These are phyloP conservation scores for Boletus semigastroideus DNA, from an alignment of 1,284 basidiomycete genomes.

Conservation along the genomic window DNA sequence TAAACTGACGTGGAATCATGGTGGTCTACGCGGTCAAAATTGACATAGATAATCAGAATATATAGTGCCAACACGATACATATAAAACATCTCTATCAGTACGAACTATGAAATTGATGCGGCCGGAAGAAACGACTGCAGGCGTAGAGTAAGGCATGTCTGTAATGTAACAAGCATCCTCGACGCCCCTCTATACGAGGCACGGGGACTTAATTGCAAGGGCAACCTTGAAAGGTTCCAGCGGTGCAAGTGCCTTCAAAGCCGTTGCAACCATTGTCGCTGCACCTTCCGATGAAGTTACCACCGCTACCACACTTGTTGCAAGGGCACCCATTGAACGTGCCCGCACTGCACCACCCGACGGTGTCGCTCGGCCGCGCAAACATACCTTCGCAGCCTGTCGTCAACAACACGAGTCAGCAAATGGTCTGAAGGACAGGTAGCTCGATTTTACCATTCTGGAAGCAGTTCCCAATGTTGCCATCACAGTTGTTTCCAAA, in stretches of 20 bases:
- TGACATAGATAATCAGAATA: too few species aligned
- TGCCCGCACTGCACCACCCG: not conserved
- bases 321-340: not conserved
- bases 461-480: not conserved
- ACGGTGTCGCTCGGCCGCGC: not conserved
- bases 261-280: not conserved
- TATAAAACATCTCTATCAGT: too few species aligned
- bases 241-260: not conserved
- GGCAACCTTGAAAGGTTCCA: not conserved
- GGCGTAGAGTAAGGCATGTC: too few species aligned
- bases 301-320: not conserved
- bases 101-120: too few species aligned
- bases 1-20: too few species aligned
- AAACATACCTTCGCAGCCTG: not conserved
- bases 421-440: not conserved
- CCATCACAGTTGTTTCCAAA: not conserved
- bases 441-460: not conserved
- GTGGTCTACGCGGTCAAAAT: too few species aligned
- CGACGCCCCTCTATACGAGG: too few species aligned
- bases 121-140: too few species aligned
- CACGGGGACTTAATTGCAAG: too few species aligned
- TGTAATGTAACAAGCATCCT: too few species aligned
- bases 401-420: not conserved
- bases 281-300: not conserved
- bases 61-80: too few species aligned